A percentile compares a stretch with the other conserved stretches of the same genome.
phyloP scores from a whole-genome alignment of 2,329 filamentous ascomycete species.

The Tolypocladium endophyticum region DNA sequence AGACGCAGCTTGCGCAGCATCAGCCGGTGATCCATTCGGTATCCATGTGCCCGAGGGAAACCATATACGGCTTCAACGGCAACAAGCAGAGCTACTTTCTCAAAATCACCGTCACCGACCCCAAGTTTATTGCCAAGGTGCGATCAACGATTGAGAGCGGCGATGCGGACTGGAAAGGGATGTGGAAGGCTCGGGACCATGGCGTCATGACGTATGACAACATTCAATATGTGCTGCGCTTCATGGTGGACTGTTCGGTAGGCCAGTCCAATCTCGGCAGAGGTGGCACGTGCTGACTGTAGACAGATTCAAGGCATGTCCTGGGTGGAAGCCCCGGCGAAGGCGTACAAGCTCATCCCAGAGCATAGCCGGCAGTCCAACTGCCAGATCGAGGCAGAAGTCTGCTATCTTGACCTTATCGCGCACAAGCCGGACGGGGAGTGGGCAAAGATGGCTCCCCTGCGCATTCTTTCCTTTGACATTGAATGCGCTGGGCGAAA shows the following conservation, averaged over 20 bases:
- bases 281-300: slow-evolving; percentile 7
- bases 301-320: slow-evolving; percentile 80
- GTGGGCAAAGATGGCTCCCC: slow-evolving; percentile 95
- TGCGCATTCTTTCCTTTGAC: slow-evolving; percentile 91
- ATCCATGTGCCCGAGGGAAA: slow-evolving; percentile 73
- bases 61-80: slow-evolving; percentile 88
- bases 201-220: slow-evolving; percentile 89
- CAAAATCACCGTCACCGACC: slow-evolving; percentile 87
- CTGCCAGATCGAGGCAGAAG: slow-evolving; percentile 88
- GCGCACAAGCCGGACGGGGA: slow-evolving; percentile 84
- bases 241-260: slow-evolving; percentile 95
- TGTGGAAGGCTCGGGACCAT: slow-evolving; percentile 64
- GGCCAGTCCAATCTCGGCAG: slow-evolving; percentile 6
- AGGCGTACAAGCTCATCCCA: slow-evolving; percentile 61
- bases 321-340: slow-evolving; percentile 79
- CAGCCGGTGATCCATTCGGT: slow-evolving; percentile 70
- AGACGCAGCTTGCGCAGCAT: slow-evolving; percentile 64
- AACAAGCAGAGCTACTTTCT: slow-evolving; percentile 87
- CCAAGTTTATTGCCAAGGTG: slow-evolving; percentile 69
- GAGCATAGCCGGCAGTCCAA: slow-evolving; percentile 67
- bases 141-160: slow-evolving; percentile 65
- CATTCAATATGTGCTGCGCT: slow-evolving; percentile 86
- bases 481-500: slow-evolving; percentile 98
- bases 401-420: slow-evolving; percentile 74
- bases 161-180: slow-evolving; percentile 75